Evolutionary conservation across 2,329 filamentous ascomycete species (phyloP), one percentile per base, ranked within the genome.

Genomic region (Pestalotiopsis sp.): DNA sequence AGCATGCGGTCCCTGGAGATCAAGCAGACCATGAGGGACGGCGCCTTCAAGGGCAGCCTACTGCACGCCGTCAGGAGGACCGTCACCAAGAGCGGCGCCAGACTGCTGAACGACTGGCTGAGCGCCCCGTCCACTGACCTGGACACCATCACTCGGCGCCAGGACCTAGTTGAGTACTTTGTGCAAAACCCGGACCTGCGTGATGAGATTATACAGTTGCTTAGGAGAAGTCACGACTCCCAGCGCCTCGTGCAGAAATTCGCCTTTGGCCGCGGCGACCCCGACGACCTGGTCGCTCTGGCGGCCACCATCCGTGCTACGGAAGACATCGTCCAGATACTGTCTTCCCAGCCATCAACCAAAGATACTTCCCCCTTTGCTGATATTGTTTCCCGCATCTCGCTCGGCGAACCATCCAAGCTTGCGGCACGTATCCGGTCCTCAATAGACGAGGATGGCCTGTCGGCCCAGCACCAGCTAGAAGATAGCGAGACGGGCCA

Each of bases 231-330:
- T 65, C 91, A 94, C 74, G 96, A 99, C 80, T 94, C 93, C 2
- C 92, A 97, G 75, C 92, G 96, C 1, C 85, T 99, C 3, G 90
- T 97, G 1, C 96, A 98, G 76, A 98, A 96, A 77, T 98, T 99
- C 78, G 93, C 95, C 0, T 87, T 98, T 9, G 95, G 95, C 12
- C 89, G 93, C 71, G 96, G 95, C n/a, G 93, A 97, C 75, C 88
- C 95, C 1, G 95, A 98, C 77, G 96, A 98, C 79, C 86, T 99
- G 49, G 84, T 98, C 58, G 92, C 90, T 64, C 84, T 99, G 14
- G 93, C 93, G 1, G 91, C 88, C 73, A 97, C 96, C 0, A 93
- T 98, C 69, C 81, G 88, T 65, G 90, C 92, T 5, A 94, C 93
- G 4, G 86, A 89, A 67, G 87, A 91, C 20, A 90, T 97, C 59